phyloP scores from a whole-genome alignment of 495 filamentous ascomycete genomes.

The Hyphodiscus hymeniophilus region DNA sequence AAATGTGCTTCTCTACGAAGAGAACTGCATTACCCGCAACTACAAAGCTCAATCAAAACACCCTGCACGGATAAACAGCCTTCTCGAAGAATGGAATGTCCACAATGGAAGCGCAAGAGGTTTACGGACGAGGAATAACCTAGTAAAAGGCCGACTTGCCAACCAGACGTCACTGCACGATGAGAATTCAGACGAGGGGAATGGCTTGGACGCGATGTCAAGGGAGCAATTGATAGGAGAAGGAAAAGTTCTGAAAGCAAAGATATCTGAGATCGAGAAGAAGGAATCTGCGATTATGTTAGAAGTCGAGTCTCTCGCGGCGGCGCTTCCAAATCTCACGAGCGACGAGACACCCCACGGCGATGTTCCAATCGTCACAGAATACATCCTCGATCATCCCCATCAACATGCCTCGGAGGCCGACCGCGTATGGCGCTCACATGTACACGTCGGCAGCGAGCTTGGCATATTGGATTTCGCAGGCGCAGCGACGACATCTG shows the following conservation, averaged over 20 bases:
- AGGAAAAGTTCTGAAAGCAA: conserved; percentile 59
- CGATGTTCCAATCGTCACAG: conserved; percentile 45
- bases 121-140: conserved; percentile 51
- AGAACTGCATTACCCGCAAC: conserved; percentile 80
- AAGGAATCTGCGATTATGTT: conserved; percentile 49
- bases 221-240: conserved; percentile 50
- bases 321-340: conserved; percentile 81
- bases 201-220: conserved; percentile 20
- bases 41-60: conserved; percentile 59
- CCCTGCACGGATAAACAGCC: conserved; percentile 58
- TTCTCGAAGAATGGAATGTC: conserved; percentile 58
- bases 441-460: conserved; percentile 75
- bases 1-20: conserved; percentile 65
- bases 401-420: conserved; percentile 41
- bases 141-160: conserved; percentile 38
- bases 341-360: conserved; percentile 68
- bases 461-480: conserved; percentile 81
- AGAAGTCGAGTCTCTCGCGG: conserved; percentile 67
- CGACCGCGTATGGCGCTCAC: conserved; percentile 50
- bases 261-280: conserved; percentile 49
- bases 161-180: conserved; percentile 30
- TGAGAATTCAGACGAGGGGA: conserved; percentile 28
- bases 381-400: conserved; percentile 71
- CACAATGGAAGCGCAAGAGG: conserved; percentile 44
- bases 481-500: conserved; percentile 64